Evolutionary conservation across 78 protist genomes (phyloP).

Genomic region (Blattamonas nauphoetae): DNA sequence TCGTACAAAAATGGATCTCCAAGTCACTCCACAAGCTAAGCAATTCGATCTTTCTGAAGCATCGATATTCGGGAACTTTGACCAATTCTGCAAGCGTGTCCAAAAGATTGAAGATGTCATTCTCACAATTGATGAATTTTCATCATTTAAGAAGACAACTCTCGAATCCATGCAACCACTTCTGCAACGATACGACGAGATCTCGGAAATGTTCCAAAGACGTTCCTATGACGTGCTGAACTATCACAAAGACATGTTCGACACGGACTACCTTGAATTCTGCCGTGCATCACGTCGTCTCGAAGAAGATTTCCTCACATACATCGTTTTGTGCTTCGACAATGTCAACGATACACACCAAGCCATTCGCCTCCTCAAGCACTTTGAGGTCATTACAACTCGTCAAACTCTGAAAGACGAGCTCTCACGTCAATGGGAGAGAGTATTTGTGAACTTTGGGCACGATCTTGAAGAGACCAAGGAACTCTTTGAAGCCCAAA

Average conservation of each 20-base stretch:
- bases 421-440: conserved; percentile 43
- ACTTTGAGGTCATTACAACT: conserved; percentile 42
- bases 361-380: conserved; percentile 43
- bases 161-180: conserved; percentile 46
- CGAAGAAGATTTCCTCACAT: conserved; percentile 38
- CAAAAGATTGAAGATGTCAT: conserved; percentile 50
- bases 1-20: conserved; percentile 16
- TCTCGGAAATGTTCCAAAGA: conserved; percentile 33
- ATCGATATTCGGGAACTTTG: conserved; percentile 58
- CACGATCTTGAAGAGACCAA: conserved; percentile 49
- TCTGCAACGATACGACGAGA: conserved; percentile 15
- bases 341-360: conserved; percentile 16
- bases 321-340: conserved; percentile 48
- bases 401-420: conserved; percentile 38
- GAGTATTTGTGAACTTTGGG: conserved; percentile 54
- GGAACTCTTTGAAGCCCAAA: conserved; percentile 44
- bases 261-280: conserved; percentile 55
- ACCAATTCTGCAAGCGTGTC: conserved; percentile 55
- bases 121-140: conserved; percentile 44
- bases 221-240: conserved; percentile 60
- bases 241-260: conserved; percentile 33
- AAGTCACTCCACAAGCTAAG: conserved; percentile 22
- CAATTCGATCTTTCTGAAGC: conserved; percentile 55
- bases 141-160: conserved; percentile 2
- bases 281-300: conserved; percentile 28